Evolutionary conservation across 2,329 filamentous ascomycete species (phyloP).

Genomic region (Phyllosticta citribraziliensis): DNA sequence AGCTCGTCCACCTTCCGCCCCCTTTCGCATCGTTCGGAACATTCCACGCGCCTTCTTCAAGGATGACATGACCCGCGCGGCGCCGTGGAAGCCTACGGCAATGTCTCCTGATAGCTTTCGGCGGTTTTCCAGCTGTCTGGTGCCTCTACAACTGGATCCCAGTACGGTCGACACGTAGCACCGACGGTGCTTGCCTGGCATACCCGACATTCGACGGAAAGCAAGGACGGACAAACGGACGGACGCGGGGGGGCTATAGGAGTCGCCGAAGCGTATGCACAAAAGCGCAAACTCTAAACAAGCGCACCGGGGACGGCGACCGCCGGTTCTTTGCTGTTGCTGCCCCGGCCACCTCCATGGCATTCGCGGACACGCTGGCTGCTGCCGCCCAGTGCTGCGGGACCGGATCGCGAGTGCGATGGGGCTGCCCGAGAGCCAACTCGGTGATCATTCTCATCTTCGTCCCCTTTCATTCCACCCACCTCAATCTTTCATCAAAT

Average conservation of each 20-base stretch:
- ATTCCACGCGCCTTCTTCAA: not conserved
- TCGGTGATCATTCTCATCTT: not conserved
- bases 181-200: not conserved
- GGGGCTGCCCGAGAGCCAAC: not conserved
- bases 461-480: not conserved
- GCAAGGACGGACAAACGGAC: not conserved
- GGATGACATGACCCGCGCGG: not conserved
- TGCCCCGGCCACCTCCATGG: not conserved
- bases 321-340: not conserved
- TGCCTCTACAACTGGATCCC: not conserved
- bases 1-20: not conserved
- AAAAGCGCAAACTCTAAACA: not conserved
- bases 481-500: not conserved
- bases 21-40: not conserved
- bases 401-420: not conserved
- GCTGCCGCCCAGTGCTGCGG: not conserved
- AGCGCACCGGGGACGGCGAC: not conserved
- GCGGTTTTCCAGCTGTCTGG: not conserved
- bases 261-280: not conserved
- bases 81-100: not conserved
- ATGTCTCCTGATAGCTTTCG: not conserved
- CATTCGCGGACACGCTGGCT: not conserved
- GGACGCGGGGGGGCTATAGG: not conserved
- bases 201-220: not conserved
- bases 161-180: not conserved